Percentiles rank a stretch among this genome's conserved stretches.
These are phyloP conservation scores for Populus alba DNA, from an alignment of 345 rosid species.

Conservation along the genomic window DNA sequence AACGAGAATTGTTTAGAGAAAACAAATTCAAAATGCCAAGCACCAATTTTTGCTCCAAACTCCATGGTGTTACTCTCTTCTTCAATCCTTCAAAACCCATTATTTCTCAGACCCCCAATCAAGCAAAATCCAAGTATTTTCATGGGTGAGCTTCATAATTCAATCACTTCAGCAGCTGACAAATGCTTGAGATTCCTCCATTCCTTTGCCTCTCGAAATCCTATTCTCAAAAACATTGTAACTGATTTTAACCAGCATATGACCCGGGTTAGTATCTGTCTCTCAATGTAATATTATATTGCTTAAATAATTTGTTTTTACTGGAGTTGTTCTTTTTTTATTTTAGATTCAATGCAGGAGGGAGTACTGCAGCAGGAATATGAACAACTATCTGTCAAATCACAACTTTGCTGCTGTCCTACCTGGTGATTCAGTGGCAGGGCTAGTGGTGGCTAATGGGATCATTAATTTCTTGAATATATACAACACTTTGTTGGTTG, in stretches of 20 bases:
- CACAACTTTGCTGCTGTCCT: conserved; percentile 81
- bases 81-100: conserved; percentile 41
- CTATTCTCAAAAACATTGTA: conserved; percentile 40
- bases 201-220: conserved; percentile 47
- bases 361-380: background rate
- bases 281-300: background rate
- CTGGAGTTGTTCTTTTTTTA: background rate
- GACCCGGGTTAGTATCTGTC: conserved; percentile 34
- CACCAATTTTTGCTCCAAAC: conserved; percentile 20
- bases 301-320: background rate
- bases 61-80: conserved; percentile 36
- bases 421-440: conserved; percentile 89
- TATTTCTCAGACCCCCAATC: conserved; percentile 22
- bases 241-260: conserved; percentile 23
- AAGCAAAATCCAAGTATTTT: conserved; percentile 27
- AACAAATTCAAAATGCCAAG: conserved; percentile 11
- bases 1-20: conserved; percentile 24
- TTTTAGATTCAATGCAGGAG: conserved; percentile 36
- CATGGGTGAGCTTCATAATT: conserved; percentile 41
- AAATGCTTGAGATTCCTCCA: conserved; percentile 36
- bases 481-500: conserved; percentile 73
- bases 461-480: conserved; percentile 69
- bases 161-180: conserved; percentile 45
- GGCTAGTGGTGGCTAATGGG: conserved; percentile 83
- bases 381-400: conserved; percentile 31